Evolutionary conservation across 2,329 filamentous ascomycete species (phyloP).

Genomic region (Lasiodiplodia theobromae): DNA sequence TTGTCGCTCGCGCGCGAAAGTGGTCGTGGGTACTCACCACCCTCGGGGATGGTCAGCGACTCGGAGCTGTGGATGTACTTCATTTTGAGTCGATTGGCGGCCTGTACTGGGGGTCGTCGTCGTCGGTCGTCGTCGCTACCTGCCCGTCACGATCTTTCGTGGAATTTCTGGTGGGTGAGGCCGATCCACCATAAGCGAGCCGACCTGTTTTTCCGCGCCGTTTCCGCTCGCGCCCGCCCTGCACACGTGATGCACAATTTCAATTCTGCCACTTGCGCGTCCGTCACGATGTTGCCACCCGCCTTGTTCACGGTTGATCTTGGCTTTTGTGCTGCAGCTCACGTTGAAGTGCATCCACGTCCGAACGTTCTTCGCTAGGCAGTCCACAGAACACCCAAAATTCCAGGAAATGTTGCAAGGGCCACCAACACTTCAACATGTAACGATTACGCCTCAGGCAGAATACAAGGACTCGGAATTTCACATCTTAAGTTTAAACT

Average conservation of each 20-base stretch:
- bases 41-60: slow-evolving; percentile 92
- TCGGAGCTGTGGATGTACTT: slow-evolving; percentile 99
- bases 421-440: not conserved
- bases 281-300: not conserved
- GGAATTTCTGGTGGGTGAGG: slow-evolving; percentile 27
- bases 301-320: not conserved
- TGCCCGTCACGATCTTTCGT: slow-evolving; percentile 19
- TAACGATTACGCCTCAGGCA: not conserved
- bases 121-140: slow-evolving; percentile 30
- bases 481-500: not conserved
- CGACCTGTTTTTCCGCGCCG: slow-evolving; percentile 23
- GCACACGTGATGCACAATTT: slow-evolving; percentile 16
- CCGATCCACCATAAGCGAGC: slow-evolving; percentile 26
- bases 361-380: not conserved
- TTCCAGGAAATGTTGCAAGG: not conserved
- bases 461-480: not conserved
- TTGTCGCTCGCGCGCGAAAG: slow-evolving; percentile 37
- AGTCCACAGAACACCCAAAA: not conserved
- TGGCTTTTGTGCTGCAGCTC: not conserved
- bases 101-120: slow-evolving; percentile 37
- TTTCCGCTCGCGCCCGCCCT: not conserved
- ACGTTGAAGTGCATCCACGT: not conserved
- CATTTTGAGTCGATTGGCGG: slow-evolving; percentile 72
- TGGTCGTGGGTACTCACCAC: slow-evolving; percentile 73
- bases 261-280: not conserved